A percentile compares a stretch with the other conserved stretches of the same genome.
Conservation (phyloP, 768 basidiomycete genomes). For the Boletus fagicola region DNA sequence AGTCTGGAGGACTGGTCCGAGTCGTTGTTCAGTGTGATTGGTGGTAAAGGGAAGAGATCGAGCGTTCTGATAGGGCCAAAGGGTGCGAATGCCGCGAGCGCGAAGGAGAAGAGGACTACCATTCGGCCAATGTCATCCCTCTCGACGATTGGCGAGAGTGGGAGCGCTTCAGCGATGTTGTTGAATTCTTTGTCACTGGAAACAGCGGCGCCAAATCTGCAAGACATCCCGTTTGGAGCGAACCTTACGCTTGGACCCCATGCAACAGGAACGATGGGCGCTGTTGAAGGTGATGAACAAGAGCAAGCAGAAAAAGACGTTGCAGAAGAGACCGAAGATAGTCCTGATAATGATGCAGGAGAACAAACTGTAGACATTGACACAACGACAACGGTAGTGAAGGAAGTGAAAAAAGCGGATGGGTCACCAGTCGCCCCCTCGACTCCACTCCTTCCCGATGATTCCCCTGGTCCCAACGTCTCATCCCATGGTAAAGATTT, state of each 20-base stretch:
- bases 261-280: slow-evolving; percentile 2
- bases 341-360: neutral
- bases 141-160: neutral
- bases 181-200: slow-evolving; percentile 5
- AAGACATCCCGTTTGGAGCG: slow-evolving; percentile 20
- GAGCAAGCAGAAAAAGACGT: neutral
- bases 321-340: neutral
- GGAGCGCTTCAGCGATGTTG: neutral
- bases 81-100: neutral
- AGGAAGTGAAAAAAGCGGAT: neutral
- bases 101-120: slow-evolving; percentile 18
- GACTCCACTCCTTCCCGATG: slow-evolving; percentile 13
- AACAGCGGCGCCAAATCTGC: slow-evolving; percentile 9
- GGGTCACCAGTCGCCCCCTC: neutral
- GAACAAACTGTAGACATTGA: slow-evolving; percentile 1
- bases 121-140: slow-evolving; percentile 15
- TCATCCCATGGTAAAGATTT: slow-evolving; percentile 12
- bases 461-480: slow-evolving; percentile 9
- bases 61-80: slow-evolving; percentile 4
- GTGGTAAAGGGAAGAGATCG: slow-evolving; percentile 24
- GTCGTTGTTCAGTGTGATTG: slow-evolving; percentile 53
- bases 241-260: slow-evolving; percentile 19
- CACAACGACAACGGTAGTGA: neutral
- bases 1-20: slow-evolving; percentile 56
- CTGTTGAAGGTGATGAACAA: slow-evolving; percentile 10